Percentiles rank a stretch among this genome's conserved stretches.
phyloP scores from a whole-genome alignment of 2,329 filamentous ascomycete species.

The Epichloe sp. region DNA sequence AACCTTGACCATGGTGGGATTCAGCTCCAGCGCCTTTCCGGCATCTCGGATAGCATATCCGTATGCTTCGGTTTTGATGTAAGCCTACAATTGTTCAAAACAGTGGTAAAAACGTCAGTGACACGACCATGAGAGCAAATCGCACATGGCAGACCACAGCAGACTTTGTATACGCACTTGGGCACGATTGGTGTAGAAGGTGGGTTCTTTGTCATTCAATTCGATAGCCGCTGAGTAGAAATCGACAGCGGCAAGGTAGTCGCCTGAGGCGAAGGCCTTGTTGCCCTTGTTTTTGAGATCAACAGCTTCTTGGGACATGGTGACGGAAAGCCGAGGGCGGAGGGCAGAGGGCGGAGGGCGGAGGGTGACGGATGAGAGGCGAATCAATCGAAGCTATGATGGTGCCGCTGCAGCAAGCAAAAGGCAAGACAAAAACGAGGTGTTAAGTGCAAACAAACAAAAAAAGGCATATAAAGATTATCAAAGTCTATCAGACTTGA shows the following conservation, averaged over 20 bases:
- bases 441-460: not conserved
- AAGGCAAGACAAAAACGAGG: not conserved
- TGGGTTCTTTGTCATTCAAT: conserved; percentile 67
- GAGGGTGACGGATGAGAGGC: not conserved
- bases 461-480: not conserved
- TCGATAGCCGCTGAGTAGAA: conserved; percentile 82
- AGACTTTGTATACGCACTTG: conserved; percentile 49
- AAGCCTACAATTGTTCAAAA: conserved; percentile 42
- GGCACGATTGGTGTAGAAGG: conserved; percentile 88
- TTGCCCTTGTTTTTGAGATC: conserved; percentile 91
- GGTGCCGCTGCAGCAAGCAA: not conserved
- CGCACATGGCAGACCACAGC: conserved; percentile 3
- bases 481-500: not conserved
- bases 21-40: conserved; percentile 79
- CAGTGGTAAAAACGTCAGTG: conserved; percentile 25
- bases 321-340: conserved; percentile 1
- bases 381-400: not conserved
- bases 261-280: conserved; percentile 75
- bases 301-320: conserved; percentile 52
- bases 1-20: conserved; percentile 82
- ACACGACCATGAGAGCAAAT: conserved; percentile 21
- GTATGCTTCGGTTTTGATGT: conserved; percentile 92
- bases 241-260: conserved; percentile 73
- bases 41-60: conserved; percentile 88
- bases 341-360: not conserved